Conservation (phyloP, 345 rosid species). For the Camelina neglecta region DNA sequence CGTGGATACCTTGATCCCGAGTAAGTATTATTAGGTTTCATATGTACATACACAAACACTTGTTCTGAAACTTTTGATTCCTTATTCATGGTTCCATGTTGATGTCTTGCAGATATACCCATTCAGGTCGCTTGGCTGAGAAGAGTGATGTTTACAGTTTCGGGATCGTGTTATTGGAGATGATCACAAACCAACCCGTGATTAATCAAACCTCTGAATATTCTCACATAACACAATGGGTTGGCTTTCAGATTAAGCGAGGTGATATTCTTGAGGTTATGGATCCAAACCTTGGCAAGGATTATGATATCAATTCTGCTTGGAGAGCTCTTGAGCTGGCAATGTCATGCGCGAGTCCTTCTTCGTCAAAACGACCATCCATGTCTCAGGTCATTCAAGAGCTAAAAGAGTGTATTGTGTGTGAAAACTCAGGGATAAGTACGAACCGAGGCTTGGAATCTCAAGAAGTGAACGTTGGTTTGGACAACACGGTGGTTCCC, state of each 20-base stretch:
- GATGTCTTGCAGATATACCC: conserved; percentile 17
- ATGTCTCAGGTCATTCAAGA: too few species aligned
- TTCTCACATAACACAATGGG: conserved; percentile 28
- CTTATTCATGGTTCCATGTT: neutral
- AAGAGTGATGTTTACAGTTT: conserved; percentile 29
- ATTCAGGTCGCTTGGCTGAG: neutral
- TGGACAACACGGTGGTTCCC: too few species aligned
- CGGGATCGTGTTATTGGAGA: conserved; percentile 27
- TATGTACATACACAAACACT: neutral
- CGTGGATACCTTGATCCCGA: conserved; percentile 58
- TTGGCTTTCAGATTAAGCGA: neutral
- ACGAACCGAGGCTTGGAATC: too few species aligned
- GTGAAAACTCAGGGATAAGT: too few species aligned
- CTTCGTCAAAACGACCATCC: conserved; percentile 4
- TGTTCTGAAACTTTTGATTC: neutral
- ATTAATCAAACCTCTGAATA: neutral
- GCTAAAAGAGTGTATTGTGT: too few species aligned
- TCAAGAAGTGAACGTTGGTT: too few species aligned
- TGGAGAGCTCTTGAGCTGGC: conserved; percentile 34
- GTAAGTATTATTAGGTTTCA: conserved; percentile 35
- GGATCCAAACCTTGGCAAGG: neutral
- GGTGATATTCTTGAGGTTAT: conserved; percentile 9
- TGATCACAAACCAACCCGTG: conserved; percentile 16
- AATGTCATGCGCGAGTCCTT: conserved; percentile 11
- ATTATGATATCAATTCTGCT: conserved; percentile 4